A percentile compares a stretch with the other conserved stretches of the same genome.
phyloP scores from a whole-genome alignment of 495 filamentous ascomycete genomes.

The Aspergillus nidulans region DNA sequence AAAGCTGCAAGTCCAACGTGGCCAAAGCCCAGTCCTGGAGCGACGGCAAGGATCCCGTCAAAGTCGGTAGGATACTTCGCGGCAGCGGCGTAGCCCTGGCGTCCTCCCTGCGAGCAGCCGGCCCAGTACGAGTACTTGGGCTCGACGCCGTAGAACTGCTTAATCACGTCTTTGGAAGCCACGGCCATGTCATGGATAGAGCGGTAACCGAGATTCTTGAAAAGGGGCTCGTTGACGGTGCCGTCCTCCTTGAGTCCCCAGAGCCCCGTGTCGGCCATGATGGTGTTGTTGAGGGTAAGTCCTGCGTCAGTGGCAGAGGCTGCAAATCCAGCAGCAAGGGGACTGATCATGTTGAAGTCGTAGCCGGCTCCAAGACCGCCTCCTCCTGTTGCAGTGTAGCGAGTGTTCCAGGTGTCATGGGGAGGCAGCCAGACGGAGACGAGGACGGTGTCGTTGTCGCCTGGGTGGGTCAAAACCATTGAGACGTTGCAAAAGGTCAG shows the following conservation, averaged over 20 bases:
- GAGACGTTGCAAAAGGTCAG: conserved; percentile 9
- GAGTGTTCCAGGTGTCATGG: conserved; percentile 1
- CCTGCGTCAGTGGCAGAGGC: conserved; percentile 11
- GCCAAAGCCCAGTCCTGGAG: conserved; percentile 24
- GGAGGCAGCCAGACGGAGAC: conserved; percentile 7
- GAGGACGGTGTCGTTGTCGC: not conserved
- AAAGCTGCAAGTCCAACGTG: not conserved
- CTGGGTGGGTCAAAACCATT: conserved; percentile 3
- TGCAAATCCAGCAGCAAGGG: not conserved
- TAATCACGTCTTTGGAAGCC: conserved; percentile 6
- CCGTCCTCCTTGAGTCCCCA: conserved; percentile 9
- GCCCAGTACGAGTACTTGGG: conserved; percentile 33
- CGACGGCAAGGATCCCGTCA: conserved; percentile 55
- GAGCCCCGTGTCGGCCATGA: conserved; percentile 4
- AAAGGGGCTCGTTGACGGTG: not conserved
- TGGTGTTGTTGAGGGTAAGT: conserved; percentile 6
- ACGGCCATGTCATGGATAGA: conserved; percentile 4
- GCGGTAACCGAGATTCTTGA: conserved; percentile 1
- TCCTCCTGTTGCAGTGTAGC: conserved; percentile 12
- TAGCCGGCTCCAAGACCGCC: conserved; percentile 11
- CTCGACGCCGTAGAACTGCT: conserved; percentile 6
- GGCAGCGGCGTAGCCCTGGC: conserved; percentile 35
- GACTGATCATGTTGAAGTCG: not conserved
- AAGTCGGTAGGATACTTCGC: conserved; percentile 40
- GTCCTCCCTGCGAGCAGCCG: conserved; percentile 45